These are phyloP conservation scores for Blastocystis hominis DNA, from an alignment of 352 stramenopile species.

Conservation along the genomic window DNA sequence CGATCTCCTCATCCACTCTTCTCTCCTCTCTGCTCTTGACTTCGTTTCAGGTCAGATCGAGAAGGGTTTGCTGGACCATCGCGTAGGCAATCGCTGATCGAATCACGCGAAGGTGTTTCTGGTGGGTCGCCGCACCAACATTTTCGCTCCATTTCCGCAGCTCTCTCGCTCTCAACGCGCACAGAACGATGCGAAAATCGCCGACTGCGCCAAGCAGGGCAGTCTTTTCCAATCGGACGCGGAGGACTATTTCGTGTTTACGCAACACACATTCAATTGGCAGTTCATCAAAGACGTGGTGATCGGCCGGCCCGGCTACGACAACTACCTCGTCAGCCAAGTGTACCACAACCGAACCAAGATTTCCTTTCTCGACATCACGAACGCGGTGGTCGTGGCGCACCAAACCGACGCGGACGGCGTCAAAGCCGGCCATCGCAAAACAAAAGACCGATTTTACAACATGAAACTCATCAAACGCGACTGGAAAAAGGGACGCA, in stretches of 20 bases:
- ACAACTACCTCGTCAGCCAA: conserved; percentile 42
- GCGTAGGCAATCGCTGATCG: neutral
- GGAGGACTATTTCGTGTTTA: conserved; percentile 48
- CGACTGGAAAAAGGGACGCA: conserved; percentile 1
- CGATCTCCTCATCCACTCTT: conserved; percentile 36
- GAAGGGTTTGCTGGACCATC: neutral
- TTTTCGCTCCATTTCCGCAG: conserved; percentile 13
- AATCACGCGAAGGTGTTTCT: neutral
- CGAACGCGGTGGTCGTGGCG: neutral
- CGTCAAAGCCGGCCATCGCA: conserved; percentile 15
- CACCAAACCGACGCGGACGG: conserved; percentile 28
- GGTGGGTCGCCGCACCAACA: conserved; percentile 20
- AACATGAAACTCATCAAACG: conserved; percentile 17
- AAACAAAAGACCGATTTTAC: neutral
- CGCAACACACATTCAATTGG: neutral
- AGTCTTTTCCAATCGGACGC: conserved; percentile 30
- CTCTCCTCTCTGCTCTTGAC: neutral
- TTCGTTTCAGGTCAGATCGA: neutral
- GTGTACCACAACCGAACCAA: neutral
- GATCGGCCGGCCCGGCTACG: conserved; percentile 16
- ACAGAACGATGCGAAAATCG: neutral
- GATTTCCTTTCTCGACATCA: conserved; percentile 19
- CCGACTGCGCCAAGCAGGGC: neutral
- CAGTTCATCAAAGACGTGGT: neutral
- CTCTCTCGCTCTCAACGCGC: neutral